Evolutionary conservation across 176 grass and related monocot genomes (phyloP).

Genomic region (Ananas comosus): DNA sequence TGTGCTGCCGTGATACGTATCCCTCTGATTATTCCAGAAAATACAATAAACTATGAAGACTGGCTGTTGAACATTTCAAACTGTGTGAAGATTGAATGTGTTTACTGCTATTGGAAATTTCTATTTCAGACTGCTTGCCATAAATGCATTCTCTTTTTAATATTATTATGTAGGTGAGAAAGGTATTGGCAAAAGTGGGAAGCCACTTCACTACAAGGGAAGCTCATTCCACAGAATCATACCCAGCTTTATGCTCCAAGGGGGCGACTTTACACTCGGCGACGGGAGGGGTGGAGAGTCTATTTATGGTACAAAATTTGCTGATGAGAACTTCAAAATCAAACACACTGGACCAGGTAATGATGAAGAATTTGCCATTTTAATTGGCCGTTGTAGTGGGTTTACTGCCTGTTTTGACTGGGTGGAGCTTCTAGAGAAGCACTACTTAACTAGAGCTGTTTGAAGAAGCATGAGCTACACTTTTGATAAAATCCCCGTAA

Average conservation of each 20-base stretch:
- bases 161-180: conserved; percentile 62
- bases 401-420: not conserved
- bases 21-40: too few relatives aligned
- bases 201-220: conserved; percentile 92
- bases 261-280: conserved; percentile 93
- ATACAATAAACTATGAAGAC: too few relatives aligned
- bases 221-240: conserved; percentile 91
- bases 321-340: conserved; percentile 95
- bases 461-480: too few relatives aligned
- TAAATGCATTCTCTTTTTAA: not conserved
- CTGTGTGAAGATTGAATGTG: too few relatives aligned
- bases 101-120: not conserved
- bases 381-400: not conserved
- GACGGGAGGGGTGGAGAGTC: conserved; percentile 95
- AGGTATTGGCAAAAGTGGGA: conserved; percentile 75
- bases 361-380: not conserved
- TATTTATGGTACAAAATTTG: conserved; percentile 79
- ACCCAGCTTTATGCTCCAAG: conserved; percentile 97
- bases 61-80: too few relatives aligned
- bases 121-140: not conserved
- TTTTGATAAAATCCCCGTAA: too few relatives aligned
- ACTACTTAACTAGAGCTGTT: not conserved
- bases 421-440: too few relatives aligned
- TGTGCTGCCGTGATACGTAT: too few relatives aligned
- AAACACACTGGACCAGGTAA: conserved; percentile 97